Percentiles rank a stretch among this genome's conserved stretches.
phyloP scores from a whole-genome alignment of 139 green algal species.

The Chlorella sp. region DNA sequence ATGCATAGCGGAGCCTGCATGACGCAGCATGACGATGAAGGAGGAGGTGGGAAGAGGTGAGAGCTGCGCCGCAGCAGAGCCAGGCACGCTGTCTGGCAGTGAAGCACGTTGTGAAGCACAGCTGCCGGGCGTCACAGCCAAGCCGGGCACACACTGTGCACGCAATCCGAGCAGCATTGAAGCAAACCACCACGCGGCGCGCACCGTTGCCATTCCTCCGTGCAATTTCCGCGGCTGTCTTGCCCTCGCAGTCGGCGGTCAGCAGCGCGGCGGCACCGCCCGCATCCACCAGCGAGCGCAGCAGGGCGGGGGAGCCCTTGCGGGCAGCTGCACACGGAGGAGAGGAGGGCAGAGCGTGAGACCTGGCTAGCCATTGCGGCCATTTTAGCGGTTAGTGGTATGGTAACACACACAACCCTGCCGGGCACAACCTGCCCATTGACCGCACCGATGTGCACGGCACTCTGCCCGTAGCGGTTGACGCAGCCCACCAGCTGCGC shows the following conservation, averaged over 20 bases:
- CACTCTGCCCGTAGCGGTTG: constrained; percentile 64
- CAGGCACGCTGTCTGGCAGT: no score
- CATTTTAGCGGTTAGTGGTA: no score
- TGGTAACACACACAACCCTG: no score
- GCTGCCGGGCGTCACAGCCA: no score
- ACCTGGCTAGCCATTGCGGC: no score
- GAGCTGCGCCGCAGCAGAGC: no score
- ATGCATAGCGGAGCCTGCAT: neutral
- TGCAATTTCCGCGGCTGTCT: constrained; percentile 37
- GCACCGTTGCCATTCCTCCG: constrained; percentile 36
- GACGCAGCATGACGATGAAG: no score
- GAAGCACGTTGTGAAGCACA: no score
- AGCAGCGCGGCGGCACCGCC: constrained; percentile 24
- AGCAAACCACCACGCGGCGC: neutral
- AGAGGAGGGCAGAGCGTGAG: no score
- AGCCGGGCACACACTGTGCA: neutral
- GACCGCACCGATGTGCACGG: constrained; percentile 2
- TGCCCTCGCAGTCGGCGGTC: constrained; percentile 22
- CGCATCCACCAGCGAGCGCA: constrained; percentile 64
- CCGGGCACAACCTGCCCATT: no score
- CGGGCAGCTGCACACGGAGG: constrained; percentile 54
- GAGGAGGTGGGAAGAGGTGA: no score
- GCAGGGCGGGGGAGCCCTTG: constrained; percentile 58
- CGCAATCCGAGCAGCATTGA: neutral
- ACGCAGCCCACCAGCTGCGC: constrained; percentile 42